Percentiles rank a stretch among this genome's conserved stretches.
Conservation (phyloP, 2,329 filamentous ascomycete species). For the Trichoderma koningiopsis region DNA sequence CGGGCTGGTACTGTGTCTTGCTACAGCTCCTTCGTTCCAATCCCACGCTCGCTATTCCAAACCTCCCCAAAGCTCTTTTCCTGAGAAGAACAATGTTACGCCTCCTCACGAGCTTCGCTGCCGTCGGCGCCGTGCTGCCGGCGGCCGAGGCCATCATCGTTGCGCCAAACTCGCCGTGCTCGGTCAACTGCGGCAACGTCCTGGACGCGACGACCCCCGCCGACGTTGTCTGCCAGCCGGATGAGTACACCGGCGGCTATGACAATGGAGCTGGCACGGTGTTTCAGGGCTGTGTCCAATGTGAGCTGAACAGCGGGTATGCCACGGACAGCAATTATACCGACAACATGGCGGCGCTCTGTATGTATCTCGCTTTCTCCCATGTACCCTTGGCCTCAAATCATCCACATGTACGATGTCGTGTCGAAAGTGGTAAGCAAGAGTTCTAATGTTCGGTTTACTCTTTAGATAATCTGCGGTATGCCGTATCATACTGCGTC, state of each 20-base stretch:
- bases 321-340: conserved; percentile 47
- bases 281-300: conserved; percentile 55
- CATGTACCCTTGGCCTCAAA: background rate
- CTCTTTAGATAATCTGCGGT: conserved; percentile 59
- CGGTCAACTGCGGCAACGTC: conserved; percentile 56
- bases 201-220: conserved; percentile 47
- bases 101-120: conserved; percentile 29
- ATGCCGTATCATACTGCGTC: conserved; percentile 57
- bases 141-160: conserved; percentile 44
- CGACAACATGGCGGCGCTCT: conserved; percentile 58
- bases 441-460: conserved; percentile 25
- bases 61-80: background rate
- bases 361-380: conserved; percentile 44
- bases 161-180: conserved; percentile 52
- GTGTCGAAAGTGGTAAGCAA: background rate
- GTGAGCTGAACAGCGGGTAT: conserved; percentile 54
- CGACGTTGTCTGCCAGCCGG: conserved; percentile 51
- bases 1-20: conserved; percentile 20
- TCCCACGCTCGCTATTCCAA: conserved; percentile 15
- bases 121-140: conserved; percentile 30
- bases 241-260: conserved; percentile 36
- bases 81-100: conserved; percentile 26
- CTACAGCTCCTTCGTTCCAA: conserved; percentile 6
- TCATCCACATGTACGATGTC: conserved; percentile 1
- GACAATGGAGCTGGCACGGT: conserved; percentile 50